Evolutionary conservation across 305 asterid genomes (phyloP).

Genomic region (Rubia peregrina): DNA sequence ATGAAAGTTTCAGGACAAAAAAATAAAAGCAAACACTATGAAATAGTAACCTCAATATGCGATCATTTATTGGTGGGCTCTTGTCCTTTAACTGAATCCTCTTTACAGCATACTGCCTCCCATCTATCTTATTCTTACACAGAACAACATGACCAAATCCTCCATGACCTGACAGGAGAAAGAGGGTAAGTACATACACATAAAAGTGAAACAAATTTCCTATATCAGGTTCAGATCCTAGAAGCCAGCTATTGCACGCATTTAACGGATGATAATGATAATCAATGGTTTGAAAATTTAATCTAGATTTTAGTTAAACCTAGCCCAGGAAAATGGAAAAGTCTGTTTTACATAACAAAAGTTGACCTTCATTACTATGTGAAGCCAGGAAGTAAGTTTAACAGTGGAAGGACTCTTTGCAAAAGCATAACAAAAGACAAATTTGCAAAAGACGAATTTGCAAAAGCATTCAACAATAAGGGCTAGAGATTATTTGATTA

Average conservation of each 20-base stretch:
- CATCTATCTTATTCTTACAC: constrained; percentile 97
- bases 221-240: constrained; percentile 1
- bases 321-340: neutral
- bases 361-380: neutral
- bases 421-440: neutral
- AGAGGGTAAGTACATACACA: constrained; percentile 1
- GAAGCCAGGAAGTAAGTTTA: neutral
- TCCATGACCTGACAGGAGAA: constrained; percentile 65
- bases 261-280: neutral
- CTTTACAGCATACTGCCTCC: constrained; percentile 95
- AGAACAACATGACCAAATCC: constrained; percentile 97
- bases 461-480: neutral
- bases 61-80: constrained; percentile 78
- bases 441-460: neutral
- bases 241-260: neutral
- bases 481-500: neutral
- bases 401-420: neutral
- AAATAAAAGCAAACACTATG: neutral
- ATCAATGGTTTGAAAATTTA: neutral
- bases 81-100: constrained; percentile 87
- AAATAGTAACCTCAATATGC: constrained; percentile 66
- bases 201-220: neutral
- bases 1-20: neutral
- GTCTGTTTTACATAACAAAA: too few relatives aligned
- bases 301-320: neutral